Conservation (phyloP, 495 filamentous ascomycete genomes). For the Penicillium taxi region DNA sequence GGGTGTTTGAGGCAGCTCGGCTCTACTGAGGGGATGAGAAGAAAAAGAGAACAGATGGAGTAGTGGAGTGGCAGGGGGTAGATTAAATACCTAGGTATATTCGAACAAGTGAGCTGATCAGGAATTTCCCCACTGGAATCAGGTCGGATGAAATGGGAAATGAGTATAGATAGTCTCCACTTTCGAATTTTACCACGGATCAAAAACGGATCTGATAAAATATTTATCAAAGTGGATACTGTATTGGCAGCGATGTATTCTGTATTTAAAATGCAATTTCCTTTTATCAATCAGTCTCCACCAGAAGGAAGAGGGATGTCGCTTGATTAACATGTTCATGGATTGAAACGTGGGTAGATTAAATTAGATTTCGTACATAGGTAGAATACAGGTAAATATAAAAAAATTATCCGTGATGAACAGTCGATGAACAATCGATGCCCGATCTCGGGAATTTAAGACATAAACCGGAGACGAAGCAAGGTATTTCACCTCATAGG, state of each 20-base stretch:
- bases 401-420: no score
- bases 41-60: not conserved
- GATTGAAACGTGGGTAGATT: no score
- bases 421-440: no score
- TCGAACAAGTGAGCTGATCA: not conserved
- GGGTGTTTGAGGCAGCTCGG: not conserved
- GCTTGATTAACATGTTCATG: no score
- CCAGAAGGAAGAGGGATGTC: no score
- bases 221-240: constrained; percentile 13
- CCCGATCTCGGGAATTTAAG: no score
- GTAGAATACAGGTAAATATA: no score
- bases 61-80: not conserved
- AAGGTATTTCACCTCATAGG: no score
- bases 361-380: no score
- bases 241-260: constrained; percentile 6
- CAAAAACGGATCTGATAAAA: constrained; percentile 26
- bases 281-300: constrained; percentile 27
- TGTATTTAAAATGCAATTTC: constrained; percentile 14
- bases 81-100: not conserved
- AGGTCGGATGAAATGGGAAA: not conserved
- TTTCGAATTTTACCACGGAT: not conserved
- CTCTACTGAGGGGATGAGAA: not conserved
- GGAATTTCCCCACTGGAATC: constrained; percentile 3
- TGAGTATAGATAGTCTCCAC: not conserved
- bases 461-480: no score